phyloP scores from a whole-genome alignment of 306 rosid species.

The Macrotyloma uniflorum region DNA sequence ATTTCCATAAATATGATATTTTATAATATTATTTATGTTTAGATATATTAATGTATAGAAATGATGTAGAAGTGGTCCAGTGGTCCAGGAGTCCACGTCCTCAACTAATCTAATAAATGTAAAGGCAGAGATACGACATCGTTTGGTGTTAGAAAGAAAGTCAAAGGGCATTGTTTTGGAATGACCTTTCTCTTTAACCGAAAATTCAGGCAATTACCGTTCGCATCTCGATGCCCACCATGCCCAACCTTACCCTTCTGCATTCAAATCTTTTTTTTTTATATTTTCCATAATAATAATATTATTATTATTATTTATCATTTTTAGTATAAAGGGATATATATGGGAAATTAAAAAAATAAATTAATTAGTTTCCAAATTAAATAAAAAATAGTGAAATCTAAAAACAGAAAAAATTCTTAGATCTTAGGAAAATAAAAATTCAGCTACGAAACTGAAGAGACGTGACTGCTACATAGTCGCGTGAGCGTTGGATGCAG shows the following conservation, averaged over 20 bases:
- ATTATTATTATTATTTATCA: neutral
- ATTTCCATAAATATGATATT: too few species aligned
- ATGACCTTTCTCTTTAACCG: slow-evolving; percentile 18
- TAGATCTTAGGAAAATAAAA: neutral
- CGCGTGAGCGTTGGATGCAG: neutral
- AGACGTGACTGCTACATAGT: neutral
- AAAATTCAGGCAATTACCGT: slow-evolving; percentile 2
- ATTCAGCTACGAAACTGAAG: neutral
- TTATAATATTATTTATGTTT: too few species aligned
- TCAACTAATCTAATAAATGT: neutral
- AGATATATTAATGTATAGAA: too few species aligned
- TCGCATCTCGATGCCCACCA: slow-evolving; percentile 17
- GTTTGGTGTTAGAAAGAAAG: slow-evolving; percentile 24
- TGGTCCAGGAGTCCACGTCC: neutral
- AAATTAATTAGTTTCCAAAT: neutral
- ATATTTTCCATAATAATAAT: neutral
- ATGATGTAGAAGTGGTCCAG: neutral
- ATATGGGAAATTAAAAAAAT: neutral
- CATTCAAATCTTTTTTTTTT: neutral
- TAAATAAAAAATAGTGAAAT: neutral
- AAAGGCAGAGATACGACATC: neutral
- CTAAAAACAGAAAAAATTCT: neutral
- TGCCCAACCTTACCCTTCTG: neutral
- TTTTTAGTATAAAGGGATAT: neutral
- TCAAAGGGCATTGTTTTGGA: neutral